Conservation (phyloP, 441 rosid genomes). For the Metrosideros polymorpha region DNA sequence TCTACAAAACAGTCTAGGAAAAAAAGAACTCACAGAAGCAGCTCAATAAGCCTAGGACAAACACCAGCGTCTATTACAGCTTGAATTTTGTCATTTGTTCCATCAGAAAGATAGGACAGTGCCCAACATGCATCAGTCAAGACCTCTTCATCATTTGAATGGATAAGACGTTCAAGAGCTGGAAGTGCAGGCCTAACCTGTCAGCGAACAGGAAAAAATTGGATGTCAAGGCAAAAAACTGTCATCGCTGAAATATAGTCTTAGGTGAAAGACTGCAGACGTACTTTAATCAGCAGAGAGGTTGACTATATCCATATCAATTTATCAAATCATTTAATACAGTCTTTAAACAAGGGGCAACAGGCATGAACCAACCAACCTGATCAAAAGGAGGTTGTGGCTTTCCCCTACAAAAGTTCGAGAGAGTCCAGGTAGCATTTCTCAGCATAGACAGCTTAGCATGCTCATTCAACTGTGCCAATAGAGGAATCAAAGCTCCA, state of each 20-base stretch:
- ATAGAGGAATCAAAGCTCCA: conserved; percentile 62
- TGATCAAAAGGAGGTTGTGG: conserved; percentile 85
- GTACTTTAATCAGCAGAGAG: background rate
- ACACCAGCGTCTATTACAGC: conserved; percentile 70
- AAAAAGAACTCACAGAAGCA: conserved; percentile 43
- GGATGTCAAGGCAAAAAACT: background rate
- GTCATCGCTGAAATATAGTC: background rate
- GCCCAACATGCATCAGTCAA: conserved; percentile 95
- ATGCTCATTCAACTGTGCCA: conserved; percentile 65
- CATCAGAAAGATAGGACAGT: conserved; percentile 83
- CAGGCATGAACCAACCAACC: conserved; percentile 20
- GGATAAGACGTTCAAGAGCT: conserved; percentile 54
- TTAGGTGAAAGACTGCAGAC: background rate
- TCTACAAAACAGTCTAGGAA: background rate
- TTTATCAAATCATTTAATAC: background rate
- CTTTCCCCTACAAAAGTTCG: conserved; percentile 85
- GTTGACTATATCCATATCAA: background rate
- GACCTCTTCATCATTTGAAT: conserved; percentile 79
- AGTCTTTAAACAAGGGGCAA: background rate
- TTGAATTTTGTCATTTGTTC: conserved; percentile 84
- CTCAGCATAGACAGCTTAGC: conserved; percentile 85
- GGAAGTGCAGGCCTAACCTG: conserved; percentile 86
- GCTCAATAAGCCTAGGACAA: conserved; percentile 63
- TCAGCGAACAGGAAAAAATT: background rate
- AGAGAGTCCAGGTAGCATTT: conserved; percentile 96